Conservation (phyloP, 2,329 filamentous ascomycete species). For the Microdochium trichocladiopsis region DNA sequence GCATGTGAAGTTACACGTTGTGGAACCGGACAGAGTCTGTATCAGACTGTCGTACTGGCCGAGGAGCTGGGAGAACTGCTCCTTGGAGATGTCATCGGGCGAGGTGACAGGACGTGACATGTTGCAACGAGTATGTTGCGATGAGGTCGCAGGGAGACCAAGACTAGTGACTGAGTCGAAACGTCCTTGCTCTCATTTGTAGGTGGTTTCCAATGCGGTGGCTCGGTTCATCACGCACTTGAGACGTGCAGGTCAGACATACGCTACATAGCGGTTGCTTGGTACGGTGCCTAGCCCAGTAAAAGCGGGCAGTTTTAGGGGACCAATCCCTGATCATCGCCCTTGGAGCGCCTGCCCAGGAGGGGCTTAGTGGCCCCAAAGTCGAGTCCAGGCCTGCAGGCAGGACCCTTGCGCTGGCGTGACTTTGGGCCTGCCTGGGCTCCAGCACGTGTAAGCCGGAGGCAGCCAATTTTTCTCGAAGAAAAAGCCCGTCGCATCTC, state of each 20-base stretch:
- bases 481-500: too few relatives aligned
- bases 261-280: too few relatives aligned
- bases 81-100: slow-evolving; percentile 15
- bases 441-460: not conserved
- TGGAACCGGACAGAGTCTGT: slow-evolving; percentile 34
- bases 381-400: not conserved
- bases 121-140: not conserved
- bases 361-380: too few relatives aligned
- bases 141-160: not conserved
- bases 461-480: not conserved
- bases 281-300: too few relatives aligned
- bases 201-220: too few relatives aligned
- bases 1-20: slow-evolving; percentile 28
- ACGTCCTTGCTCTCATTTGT: too few relatives aligned
- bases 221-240: too few relatives aligned
- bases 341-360: too few relatives aligned
- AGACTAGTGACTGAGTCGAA: too few relatives aligned
- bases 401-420: not conserved
- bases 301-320: too few relatives aligned
- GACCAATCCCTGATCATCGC: too few relatives aligned
- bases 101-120: slow-evolving; percentile 11
- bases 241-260: too few relatives aligned
- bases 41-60: slow-evolving; percentile 30
- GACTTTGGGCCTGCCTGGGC: not conserved
- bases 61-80: slow-evolving; percentile 27